Evolutionary conservation across 2,329 filamentous ascomycete genomes (phyloP).

Genomic region (Colletotrichum cereale): DNA sequence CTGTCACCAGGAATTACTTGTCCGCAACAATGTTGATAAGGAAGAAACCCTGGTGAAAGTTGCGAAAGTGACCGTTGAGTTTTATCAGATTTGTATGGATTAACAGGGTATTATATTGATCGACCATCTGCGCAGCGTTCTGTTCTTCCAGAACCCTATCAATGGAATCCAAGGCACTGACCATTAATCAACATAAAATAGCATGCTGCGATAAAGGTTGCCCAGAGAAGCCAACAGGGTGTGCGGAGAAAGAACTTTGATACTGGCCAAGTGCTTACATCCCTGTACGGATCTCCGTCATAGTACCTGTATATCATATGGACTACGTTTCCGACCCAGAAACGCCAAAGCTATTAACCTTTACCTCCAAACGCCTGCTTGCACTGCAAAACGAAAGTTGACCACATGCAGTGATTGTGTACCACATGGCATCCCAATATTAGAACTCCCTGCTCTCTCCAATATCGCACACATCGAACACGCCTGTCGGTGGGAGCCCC

Average conservation of each 20-base stretch:
- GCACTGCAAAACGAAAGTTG: background rate
- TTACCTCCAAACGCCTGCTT: background rate
- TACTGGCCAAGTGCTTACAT: conserved; percentile 2
- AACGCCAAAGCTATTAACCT: background rate
- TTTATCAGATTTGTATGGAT: background rate
- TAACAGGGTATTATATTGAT: no score
- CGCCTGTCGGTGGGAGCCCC: conserved; percentile 75
- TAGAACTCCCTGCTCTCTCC: conserved; percentile 85
- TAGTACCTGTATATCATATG: conserved; percentile 15
- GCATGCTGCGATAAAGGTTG: background rate
- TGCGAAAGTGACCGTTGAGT: background rate
- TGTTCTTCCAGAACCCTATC: background rate
- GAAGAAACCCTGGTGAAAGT: background rate
- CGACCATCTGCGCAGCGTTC: no score
- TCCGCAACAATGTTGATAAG: background rate
- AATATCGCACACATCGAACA: conserved; percentile 87
- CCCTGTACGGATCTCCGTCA: background rate
- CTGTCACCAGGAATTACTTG: background rate
- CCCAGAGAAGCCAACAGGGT: background rate
- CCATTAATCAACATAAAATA: background rate
- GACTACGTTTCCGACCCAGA: background rate
- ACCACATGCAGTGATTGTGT: background rate
- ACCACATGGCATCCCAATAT: conserved; percentile 40
- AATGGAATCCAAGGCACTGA: background rate
- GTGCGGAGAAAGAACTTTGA: background rate